A percentile compares a stretch with the other conserved stretches of the same genome.
These are phyloP conservation scores for Mariannaea elegans DNA, from an alignment of 2,329 filamentous ascomycete species.

Conservation along the genomic window DNA sequence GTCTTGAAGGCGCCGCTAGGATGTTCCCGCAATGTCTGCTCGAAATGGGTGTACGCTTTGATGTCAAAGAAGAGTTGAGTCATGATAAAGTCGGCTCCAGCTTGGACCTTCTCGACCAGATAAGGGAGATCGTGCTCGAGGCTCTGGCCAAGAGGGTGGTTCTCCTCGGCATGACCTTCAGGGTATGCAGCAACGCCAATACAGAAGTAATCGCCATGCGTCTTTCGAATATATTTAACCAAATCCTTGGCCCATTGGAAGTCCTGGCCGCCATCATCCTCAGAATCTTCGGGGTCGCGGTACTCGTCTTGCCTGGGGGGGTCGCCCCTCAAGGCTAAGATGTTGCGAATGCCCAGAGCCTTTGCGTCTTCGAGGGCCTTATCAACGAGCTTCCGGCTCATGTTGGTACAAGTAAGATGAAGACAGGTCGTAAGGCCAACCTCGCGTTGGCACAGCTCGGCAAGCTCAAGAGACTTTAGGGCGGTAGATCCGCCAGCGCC, in stretches of 20 bases:
- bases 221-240: constrained; percentile 85
- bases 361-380: constrained; percentile 91
- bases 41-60: constrained; percentile 82
- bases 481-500: constrained; percentile 94
- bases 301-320: constrained; percentile 92
- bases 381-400: constrained; percentile 87
- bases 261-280: constrained; percentile 73
- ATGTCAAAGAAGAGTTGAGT: constrained; percentile 97
- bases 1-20: constrained; percentile 85
- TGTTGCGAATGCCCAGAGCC: constrained; percentile 89
- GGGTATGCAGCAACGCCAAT: constrained; percentile 95
- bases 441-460: constrained; percentile 93
- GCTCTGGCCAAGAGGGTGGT: constrained; percentile 75
- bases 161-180: constrained; percentile 93
- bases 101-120: constrained; percentile 87
- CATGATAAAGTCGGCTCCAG: constrained; percentile 98
- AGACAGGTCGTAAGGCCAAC: constrained; percentile 92
- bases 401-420: constrained; percentile 97
- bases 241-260: constrained; percentile 92
- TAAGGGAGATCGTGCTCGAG: constrained; percentile 86
- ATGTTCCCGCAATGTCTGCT: constrained; percentile 78
- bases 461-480: constrained; percentile 89
- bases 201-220: constrained; percentile 94
- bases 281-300: constrained; percentile 64
- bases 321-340: constrained; percentile 90